Conservation (phyloP, 2,329 filamentous ascomycete genomes). For the Fusarium anthophilum region DNA sequence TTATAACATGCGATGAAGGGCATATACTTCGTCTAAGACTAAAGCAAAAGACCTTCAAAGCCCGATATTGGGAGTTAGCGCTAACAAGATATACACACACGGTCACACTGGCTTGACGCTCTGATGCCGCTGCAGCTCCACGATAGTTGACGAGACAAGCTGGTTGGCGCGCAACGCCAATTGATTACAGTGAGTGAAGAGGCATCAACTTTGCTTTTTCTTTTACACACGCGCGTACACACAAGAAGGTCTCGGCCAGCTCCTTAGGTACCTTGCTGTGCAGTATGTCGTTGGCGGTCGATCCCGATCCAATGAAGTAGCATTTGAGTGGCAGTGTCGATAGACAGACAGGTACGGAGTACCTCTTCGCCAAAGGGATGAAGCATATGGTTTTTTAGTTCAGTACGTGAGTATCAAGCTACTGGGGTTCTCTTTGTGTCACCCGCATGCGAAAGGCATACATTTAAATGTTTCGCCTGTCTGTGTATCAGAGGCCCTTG, state of each 20-base stretch:
- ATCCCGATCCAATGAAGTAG: constrained; percentile 16
- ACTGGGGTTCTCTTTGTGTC: background rate
- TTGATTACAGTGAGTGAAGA: constrained; percentile 7
- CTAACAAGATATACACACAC: constrained; percentile 17
- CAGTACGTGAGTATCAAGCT: background rate
- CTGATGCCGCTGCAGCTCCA: constrained; percentile 19
- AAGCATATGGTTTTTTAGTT: background rate
- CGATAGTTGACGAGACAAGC: constrained; percentile 20
- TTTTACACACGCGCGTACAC: background rate
- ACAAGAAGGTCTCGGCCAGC: constrained; percentile 13
- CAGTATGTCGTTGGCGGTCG: constrained; percentile 23
- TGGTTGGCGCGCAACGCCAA: constrained; percentile 32
- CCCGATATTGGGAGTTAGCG: constrained; percentile 9
- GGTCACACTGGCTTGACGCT: constrained; percentile 9
- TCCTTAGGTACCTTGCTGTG: constrained; percentile 6
- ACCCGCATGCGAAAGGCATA: background rate
- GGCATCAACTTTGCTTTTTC: constrained; percentile 28
- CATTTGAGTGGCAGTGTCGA: constrained; percentile 2
- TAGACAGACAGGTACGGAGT: background rate
- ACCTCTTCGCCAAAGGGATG: background rate
- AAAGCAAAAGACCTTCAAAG: background rate
- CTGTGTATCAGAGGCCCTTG: background rate
- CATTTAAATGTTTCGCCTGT: background rate
- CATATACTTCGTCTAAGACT: background rate
- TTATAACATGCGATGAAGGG: background rate